phyloP scores from a whole-genome alignment of 2,329 filamentous ascomycete genomes.

The Trichoderma atrobrunneum region DNA sequence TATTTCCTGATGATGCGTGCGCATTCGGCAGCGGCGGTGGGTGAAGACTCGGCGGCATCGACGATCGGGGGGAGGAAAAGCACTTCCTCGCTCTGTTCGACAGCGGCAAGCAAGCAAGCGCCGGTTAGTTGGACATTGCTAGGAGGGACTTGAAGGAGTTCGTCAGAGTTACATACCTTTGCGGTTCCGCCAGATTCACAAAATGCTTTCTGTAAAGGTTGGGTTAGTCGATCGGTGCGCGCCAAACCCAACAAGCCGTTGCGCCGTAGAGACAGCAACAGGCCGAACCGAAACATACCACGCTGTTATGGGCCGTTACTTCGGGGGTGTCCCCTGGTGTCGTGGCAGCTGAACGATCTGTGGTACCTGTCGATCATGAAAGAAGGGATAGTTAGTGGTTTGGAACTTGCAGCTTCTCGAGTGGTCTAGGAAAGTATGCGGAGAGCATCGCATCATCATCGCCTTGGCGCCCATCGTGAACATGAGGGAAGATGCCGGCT shows the following conservation, averaged over 20 bases:
- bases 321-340: slow-evolving; percentile 61
- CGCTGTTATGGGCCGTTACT: slow-evolving; percentile 60
- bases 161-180: slow-evolving; percentile 41
- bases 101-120: neutral
- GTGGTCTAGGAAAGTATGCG: neutral
- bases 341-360: slow-evolving; percentile 23
- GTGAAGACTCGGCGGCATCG: slow-evolving; percentile 90
- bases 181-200: slow-evolving; percentile 70
- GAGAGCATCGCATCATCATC: neutral
- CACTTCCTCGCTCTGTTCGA: slow-evolving; percentile 76
- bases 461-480: neutral
- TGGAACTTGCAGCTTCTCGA: neutral
- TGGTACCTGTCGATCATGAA: neutral
- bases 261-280: neutral
- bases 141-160: neutral
- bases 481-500: neutral
- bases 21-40: slow-evolving; percentile 76
- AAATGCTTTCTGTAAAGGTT: slow-evolving; percentile 64
- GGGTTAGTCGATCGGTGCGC: slow-evolving; percentile 23
- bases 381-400: neutral
- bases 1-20: slow-evolving; percentile 79
- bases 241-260: neutral
- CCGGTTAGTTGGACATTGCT: neutral
- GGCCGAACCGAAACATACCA: slow-evolving; percentile 51
- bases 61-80: slow-evolving; percentile 91